A percentile compares a stretch with the other conserved stretches of the same genome.
These are phyloP conservation scores for Dictyostelium purpureum DNA, from an alignment of 78 protist species.

Conservation along the genomic window DNA sequence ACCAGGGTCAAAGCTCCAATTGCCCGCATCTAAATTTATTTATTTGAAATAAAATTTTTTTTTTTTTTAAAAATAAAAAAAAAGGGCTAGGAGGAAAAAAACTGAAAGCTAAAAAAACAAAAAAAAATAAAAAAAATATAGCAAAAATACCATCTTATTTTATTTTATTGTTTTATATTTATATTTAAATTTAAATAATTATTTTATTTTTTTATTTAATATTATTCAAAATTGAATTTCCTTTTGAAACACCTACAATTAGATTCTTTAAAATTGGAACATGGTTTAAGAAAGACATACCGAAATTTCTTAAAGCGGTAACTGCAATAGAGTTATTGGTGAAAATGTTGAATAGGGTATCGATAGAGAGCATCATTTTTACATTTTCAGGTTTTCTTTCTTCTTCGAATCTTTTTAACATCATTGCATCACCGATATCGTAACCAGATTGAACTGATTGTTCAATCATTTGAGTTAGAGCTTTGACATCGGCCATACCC, in stretches of 20 bases:
- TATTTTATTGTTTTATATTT: background rate
- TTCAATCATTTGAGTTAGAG: slow-evolving; percentile 1
- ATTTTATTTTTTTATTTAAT: background rate
- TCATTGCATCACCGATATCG: slow-evolving; percentile 61
- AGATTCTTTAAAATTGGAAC: slow-evolving; percentile 20
- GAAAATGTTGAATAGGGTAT: slow-evolving; percentile 50
- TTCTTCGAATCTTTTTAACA: slow-evolving; percentile 43
- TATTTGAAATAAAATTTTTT: too few species aligned
- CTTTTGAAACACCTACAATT: background rate
- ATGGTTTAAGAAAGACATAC: slow-evolving; percentile 34
- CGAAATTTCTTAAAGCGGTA: slow-evolving; percentile 20
- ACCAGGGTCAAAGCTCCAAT: too few species aligned
- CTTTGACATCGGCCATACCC: slow-evolving; percentile 84
- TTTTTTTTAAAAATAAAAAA: too few species aligned
- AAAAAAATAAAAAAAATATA: too few species aligned
- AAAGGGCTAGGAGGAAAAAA: too few species aligned
- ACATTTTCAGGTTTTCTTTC: slow-evolving; percentile 49
- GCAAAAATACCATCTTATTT: too few species aligned
- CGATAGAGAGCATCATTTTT: slow-evolving; percentile 35
- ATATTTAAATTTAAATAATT: too few species aligned
- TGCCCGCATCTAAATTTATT: too few species aligned
- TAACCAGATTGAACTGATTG: slow-evolving; percentile 60
- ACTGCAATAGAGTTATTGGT: slow-evolving; percentile 11
- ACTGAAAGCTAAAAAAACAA: too few species aligned
- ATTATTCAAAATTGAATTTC: background rate